Percentiles rank a stretch among this genome's conserved stretches.
Conservation (phyloP, 73 alveolate species). For the Paramecium sexaurelia region DNA sequence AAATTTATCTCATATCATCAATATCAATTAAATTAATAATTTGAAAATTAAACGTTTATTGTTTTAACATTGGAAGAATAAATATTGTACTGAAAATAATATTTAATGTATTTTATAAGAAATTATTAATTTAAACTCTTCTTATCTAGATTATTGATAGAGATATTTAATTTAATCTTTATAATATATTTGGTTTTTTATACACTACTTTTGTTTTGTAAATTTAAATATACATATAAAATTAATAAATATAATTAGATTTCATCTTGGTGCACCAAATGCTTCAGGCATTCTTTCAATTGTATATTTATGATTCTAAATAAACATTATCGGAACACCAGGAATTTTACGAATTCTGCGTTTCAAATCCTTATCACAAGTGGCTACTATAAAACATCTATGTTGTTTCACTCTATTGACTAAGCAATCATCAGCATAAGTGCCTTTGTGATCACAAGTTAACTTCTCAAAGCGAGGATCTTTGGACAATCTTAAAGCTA, state of each 20-base stretch:
- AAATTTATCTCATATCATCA: too few relatives aligned
- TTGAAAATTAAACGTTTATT: too few relatives aligned
- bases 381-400: conserved; percentile 97
- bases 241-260: background rate
- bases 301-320: conserved; percentile 95
- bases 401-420: conserved; percentile 94
- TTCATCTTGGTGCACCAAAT: conserved; percentile 80
- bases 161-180: background rate
- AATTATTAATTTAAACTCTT: too few relatives aligned
- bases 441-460: conserved; percentile 98
- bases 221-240: background rate
- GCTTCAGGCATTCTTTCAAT: conserved; percentile 97
- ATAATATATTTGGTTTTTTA: background rate
- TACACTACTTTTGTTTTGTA: background rate
- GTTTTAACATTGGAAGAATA: too few relatives aligned
- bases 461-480: conserved; percentile 97
- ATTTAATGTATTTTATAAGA: too few relatives aligned
- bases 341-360: conserved; percentile 98
- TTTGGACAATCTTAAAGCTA: conserved; percentile 93
- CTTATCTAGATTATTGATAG: background rate
- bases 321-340: conserved; percentile 99
- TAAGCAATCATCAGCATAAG: conserved; percentile 99
- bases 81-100: too few relatives aligned
- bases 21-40: too few relatives aligned
- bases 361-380: conserved; percentile 98